Evolutionary conservation across 2,329 filamentous ascomycete genomes (phyloP), one percentile per base, ranked within the genome.

Genomic region (Rhytidhysteron rufulum): DNA sequence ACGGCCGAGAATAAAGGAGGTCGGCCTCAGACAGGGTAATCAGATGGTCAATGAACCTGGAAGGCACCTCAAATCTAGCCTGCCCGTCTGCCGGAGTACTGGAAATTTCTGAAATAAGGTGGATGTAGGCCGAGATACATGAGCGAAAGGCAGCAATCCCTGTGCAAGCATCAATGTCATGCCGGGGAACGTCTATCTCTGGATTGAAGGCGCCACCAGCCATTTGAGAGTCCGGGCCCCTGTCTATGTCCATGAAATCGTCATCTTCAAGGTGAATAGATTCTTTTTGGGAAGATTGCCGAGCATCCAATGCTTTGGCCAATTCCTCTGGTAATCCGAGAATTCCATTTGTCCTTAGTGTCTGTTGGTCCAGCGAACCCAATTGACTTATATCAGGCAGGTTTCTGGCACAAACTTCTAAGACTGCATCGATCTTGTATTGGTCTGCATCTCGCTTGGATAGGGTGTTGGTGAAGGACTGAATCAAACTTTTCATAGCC

Each of bases 161-260:
- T n/a, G 46, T 56, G 29, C 45, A 43, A 8, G 58, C 60, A 18
- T 52, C 46, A 10, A 62, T 33, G 25, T 65, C 53, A 71, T 77
- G 71, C 31, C 79, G 70, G 31, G 80, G 56, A 13, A 74, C 56
- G 16, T 63, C 51, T 1, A 48, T 42, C 29, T 62, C 49, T 31
- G 49, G 33, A 22, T 64, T 67, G 21, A 68, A 58, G 1, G 57
- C 44, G 13, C 68, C 66, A 18, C 70, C 71, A 45, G 74, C 81
- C 38, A 69, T 69, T 48, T 84, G 79, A 0, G 80, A 80, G 30
- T 79, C 77, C 40, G 84, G 81, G 10, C 78, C 73, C 24, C 75
- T 72, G 51, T 88, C 85, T 4, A 88, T 54, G 40, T 87, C 82
- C 80, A 86, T 84, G 5, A 72, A 57, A 48, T 83, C 79, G 8